phyloP scores from a whole-genome alignment of 192 early-diverging fungal genomes.

The Coemansia asiatica region DNA sequence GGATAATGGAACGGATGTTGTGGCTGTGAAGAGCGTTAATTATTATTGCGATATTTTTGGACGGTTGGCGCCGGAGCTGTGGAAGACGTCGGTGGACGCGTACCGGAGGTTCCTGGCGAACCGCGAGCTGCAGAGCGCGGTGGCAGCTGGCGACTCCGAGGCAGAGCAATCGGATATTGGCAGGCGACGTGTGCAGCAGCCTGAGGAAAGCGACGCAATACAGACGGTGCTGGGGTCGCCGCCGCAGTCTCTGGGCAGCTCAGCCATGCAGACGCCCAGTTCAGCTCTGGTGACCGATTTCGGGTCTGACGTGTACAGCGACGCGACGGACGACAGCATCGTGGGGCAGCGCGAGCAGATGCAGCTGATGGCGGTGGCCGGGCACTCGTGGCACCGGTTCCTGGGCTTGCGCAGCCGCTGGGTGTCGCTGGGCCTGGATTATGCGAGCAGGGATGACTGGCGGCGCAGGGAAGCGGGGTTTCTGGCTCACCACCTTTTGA shows the following conservation, averaged over 20 bases:
- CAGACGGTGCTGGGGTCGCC: conserved; percentile 10
- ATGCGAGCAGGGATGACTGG: conserved; percentile 43
- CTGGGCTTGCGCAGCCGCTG: conserved; percentile 38
- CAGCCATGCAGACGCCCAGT: conserved; percentile 22
- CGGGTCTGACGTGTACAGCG: conserved; percentile 26
- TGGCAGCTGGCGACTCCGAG: too few relatives aligned
- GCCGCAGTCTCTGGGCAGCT: conserved; percentile 19
- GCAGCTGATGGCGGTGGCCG: conserved; percentile 31
- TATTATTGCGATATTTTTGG: conserved; percentile 52
- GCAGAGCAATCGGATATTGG: background rate
- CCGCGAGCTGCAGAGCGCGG: conserved; percentile 22
- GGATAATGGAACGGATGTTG: background rate
- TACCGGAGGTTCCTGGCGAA: conserved; percentile 33
- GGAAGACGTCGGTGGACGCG: conserved; percentile 34
- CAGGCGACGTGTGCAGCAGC: background rate
- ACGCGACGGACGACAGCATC: conserved; percentile 22
- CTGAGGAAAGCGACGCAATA: background rate
- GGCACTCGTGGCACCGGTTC: conserved; percentile 54
- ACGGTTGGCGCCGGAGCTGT: conserved; percentile 26
- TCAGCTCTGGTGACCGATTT: conserved; percentile 31
- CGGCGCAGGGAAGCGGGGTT: conserved; percentile 32
- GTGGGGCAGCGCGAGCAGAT: conserved; percentile 4
- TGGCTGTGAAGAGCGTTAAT: conserved; percentile 45
- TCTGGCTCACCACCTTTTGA: conserved; percentile 30
- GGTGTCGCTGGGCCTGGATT: conserved; percentile 41